These are phyloP conservation scores for Phlegmacium glaucopus DNA, from an alignment of 768 basidiomycete genomes.

Conservation along the genomic window DNA sequence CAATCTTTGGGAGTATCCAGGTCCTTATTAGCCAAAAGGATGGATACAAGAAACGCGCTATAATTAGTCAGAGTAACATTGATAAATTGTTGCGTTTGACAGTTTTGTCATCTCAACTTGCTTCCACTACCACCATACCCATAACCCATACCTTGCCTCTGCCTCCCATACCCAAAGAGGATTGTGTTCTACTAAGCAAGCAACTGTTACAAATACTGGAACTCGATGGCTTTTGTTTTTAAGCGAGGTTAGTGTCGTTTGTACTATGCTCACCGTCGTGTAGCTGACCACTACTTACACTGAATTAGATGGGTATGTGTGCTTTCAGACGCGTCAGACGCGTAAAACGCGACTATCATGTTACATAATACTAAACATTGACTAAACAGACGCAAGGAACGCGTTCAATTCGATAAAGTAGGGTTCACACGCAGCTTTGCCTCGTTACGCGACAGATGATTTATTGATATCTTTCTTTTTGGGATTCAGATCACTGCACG, in stretches of 20 bases:
- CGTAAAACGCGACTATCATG: no score
- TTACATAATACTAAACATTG: constrained; percentile 15
- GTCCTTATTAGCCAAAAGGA: no score
- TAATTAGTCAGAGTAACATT: no score
- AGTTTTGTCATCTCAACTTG: no score
- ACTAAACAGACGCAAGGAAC: constrained; percentile 72
- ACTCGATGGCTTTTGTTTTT: constrained; percentile 33
- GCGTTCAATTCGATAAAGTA: constrained; percentile 92
- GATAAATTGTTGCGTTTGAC: no score
- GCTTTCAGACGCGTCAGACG: constrained; percentile 28
- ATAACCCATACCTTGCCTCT: no score
- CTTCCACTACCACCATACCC: constrained; percentile 16
- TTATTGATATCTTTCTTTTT: constrained; percentile 13
- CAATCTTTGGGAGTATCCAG: no score
- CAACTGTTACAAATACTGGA: not conserved
- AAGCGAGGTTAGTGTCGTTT: constrained; percentile 34
- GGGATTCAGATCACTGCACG: constrained; percentile 72
- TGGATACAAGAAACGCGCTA: no score
- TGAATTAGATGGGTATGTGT: constrained; percentile 43
- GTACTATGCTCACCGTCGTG: not conserved
- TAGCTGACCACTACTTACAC: constrained; percentile 1
- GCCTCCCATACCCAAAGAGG: not conserved
- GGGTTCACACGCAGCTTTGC: constrained; percentile 16
- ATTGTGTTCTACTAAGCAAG: not conserved
- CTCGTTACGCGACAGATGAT: not conserved